phyloP scores from a whole-genome alignment of 1,284 basidiomycete species.

The Heterobasidion occidentale region DNA sequence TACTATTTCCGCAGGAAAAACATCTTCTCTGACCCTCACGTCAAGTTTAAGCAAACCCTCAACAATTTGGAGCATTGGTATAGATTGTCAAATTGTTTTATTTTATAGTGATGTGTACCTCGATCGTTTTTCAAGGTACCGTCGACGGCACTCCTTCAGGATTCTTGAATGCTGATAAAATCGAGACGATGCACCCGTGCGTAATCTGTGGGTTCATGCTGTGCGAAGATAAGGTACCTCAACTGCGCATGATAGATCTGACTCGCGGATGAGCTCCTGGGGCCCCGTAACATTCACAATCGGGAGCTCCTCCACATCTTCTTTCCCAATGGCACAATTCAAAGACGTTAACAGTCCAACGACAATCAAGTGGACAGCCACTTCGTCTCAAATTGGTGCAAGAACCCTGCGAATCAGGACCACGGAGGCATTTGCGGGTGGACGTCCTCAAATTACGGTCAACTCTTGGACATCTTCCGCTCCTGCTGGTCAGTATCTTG shows the following conservation, averaged over 20 bases:
- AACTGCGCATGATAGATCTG: neutral
- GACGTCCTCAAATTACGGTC: neutral
- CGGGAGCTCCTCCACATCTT: neutral
- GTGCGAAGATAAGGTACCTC: neutral
- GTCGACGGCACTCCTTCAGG: neutral
- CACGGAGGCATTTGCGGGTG: neutral
- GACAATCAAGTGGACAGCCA: neutral
- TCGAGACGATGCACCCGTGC: neutral
- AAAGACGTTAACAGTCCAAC: neutral
- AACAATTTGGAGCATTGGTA: neutral
- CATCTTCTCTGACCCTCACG: neutral
- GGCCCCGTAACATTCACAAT: neutral
- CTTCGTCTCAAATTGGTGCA: neutral
- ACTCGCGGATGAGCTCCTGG: neutral
- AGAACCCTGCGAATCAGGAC: neutral
- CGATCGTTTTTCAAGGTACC: neutral
- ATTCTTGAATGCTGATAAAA: neutral
- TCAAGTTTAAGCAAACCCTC: neutral
- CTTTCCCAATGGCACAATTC: neutral
- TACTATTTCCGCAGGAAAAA: neutral
- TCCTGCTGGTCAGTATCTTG: neutral
- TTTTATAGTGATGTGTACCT: too few relatives aligned
- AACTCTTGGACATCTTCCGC: neutral
- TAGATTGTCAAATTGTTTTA: too few relatives aligned
- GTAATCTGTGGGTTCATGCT: neutral